Conservation (phyloP, 441 rosid genomes). For the Erodium moschatum region DNA sequence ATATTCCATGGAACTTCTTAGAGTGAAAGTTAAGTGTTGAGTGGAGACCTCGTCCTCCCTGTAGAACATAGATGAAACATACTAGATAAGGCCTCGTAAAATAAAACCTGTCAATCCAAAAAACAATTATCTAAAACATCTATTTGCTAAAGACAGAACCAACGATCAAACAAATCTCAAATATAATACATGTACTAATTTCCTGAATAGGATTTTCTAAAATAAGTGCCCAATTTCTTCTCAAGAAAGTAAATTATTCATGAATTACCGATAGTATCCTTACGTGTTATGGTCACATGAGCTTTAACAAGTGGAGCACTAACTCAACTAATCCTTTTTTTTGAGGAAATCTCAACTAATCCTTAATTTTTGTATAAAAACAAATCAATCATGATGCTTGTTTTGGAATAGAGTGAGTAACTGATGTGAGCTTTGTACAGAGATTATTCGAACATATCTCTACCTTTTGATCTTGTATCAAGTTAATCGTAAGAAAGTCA, state of each 20-base stretch:
- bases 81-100: neutral
- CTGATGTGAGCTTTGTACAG: neutral
- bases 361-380: no score
- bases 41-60: slow-evolving; percentile 94
- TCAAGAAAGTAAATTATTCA: neutral
- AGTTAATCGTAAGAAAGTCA: no score
- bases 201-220: neutral
- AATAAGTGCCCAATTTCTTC: neutral
- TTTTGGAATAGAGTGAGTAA: neutral
- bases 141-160: neutral
- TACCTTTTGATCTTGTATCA: no score
- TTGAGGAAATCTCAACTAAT: no score
- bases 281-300: no score
- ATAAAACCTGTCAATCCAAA: neutral
- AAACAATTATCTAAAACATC: neutral
- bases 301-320: no score
- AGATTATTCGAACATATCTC: neutral
- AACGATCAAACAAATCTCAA: neutral
- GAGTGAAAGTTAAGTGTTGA: slow-evolving; percentile 74
- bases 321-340: no score
- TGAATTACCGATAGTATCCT: neutral
- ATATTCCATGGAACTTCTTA: slow-evolving; percentile 76
- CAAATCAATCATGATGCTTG: no score
- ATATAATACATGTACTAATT: neutral
- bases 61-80: slow-evolving; percentile 18